Evolutionary conservation across 2,329 filamentous ascomycete genomes (phyloP).

Genomic region (Penicillium carneum): DNA sequence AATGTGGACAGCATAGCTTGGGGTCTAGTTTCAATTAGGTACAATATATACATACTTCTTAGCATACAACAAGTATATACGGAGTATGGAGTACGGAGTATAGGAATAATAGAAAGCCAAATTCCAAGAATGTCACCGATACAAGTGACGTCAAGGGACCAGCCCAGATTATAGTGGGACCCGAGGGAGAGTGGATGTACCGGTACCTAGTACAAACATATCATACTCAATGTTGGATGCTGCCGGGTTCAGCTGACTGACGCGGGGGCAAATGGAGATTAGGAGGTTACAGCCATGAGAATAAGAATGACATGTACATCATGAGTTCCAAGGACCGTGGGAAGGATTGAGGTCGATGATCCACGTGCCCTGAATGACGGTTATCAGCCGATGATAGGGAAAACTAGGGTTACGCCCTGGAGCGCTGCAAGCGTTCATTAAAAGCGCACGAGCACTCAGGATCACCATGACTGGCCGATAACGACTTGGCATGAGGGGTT

Average conservation of each 20-base stretch:
- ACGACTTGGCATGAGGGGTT: constrained; percentile 25
- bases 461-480: constrained; percentile 23
- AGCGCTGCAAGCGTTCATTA: constrained; percentile 23
- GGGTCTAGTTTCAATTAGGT: neutral
- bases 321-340: too few relatives aligned
- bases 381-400: constrained; percentile 22
- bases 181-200: constrained; percentile 20
- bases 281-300: neutral
- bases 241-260: too few relatives aligned
- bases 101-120: neutral
- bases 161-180: constrained; percentile 20
- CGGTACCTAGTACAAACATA: constrained; percentile 10
- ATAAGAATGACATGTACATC: constrained; percentile 2
- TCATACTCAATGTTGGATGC: too few relatives aligned
- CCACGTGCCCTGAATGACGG: constrained; percentile 14
- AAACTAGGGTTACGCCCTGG: constrained; percentile 24
- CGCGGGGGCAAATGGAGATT: neutral
- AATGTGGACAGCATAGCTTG: neutral
- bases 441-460: constrained; percentile 21
- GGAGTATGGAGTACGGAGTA: too few relatives aligned
- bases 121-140: constrained; percentile 14
- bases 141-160: constrained; percentile 19
- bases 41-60: neutral
- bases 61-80: neutral
- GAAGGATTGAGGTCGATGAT: neutral